Evolutionary conservation across 2,329 filamentous ascomycete species (phyloP), one percentile per base, ranked within the genome.

Genomic region (Colletotrichum sp.): DNA sequence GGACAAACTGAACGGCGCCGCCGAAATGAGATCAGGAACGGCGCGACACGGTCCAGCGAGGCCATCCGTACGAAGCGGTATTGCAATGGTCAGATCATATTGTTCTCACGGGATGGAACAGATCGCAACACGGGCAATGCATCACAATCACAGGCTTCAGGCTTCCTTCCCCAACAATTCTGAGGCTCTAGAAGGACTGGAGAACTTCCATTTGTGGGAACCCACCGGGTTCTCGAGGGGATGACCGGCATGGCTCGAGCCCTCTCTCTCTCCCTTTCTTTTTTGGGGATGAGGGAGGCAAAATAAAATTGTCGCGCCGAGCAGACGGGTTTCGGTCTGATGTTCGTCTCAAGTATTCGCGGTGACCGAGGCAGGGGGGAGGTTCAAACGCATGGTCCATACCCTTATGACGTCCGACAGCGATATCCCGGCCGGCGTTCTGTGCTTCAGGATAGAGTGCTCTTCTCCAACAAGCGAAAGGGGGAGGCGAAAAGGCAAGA

Each of bases 271-370:
- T 21, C 15, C 28, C 57, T 60, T 26, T 49, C 39, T 49, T 49
- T 49, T 49, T 49, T n/a, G 18, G 39, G 52, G 55, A 0, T 15
- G 16, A 59, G 26, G 21, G 52, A 15, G 26, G 21, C 21, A 26
- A 57, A 57, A 57, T 15, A 24, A 15, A 62, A 66, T 66, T 66
- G 62, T 72, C 39, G 39, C 62, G 15, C 57, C 59, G 63, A 55
- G 39, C 63, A 55, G 44, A 49, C 44, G 34, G 73, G 73, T 68
- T 72, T 68, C 63, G 57, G 73, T 76, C 69, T 76, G 73, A 76
- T 76, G 36, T 76, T 74, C 60, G 28, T 68, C 44, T 57, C 44
- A 68, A 36, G 65, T 66, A 44, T 52, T 76, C 73, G 73, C 69
- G 10, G 39, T 64, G 30, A 28, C 69, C 69, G 73, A 76, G 26